Conservation (phyloP, 2,329 filamentous ascomycete species). For the Pseudogymnoascus pannorum region DNA sequence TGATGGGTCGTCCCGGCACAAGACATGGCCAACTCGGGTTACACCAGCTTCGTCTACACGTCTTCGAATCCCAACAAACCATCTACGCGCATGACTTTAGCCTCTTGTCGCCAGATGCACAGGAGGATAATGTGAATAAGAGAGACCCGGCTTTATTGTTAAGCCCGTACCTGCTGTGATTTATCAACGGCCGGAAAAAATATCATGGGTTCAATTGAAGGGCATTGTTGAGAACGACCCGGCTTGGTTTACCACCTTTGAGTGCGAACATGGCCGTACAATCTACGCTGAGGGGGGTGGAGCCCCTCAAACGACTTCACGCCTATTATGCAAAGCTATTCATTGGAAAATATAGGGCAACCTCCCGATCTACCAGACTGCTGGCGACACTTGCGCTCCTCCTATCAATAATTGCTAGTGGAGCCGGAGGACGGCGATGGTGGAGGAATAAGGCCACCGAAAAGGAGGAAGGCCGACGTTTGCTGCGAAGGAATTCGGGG, state of each 20-base stretch:
- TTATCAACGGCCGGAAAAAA: neutral
- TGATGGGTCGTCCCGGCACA: neutral
- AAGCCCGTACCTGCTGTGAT: neutral
- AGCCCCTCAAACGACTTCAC: conserved; percentile 58
- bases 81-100: neutral
- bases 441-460: conserved; percentile 69
- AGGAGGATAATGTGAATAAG: neutral
- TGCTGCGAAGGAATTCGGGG: conserved; percentile 87
- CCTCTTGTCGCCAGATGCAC: neutral
- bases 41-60: neutral
- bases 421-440: conserved; percentile 72
- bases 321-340: conserved; percentile 51
- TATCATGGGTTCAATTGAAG: conserved; percentile 3
- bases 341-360: conserved; percentile 49
- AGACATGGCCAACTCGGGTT: neutral
- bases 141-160: neutral
- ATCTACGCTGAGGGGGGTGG: conserved; percentile 68
- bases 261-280: conserved; percentile 65
- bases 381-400: conserved; percentile 69
- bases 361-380: conserved; percentile 64
- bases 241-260: neutral
- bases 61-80: neutral
- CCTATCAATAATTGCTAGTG: conserved; percentile 69
- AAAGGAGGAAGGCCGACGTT: conserved; percentile 70
- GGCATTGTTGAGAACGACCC: conserved; percentile 13